phyloP scores from a whole-genome alignment of 768 basidiomycete genomes.

The Leucocoprinus birnbaumii region DNA sequence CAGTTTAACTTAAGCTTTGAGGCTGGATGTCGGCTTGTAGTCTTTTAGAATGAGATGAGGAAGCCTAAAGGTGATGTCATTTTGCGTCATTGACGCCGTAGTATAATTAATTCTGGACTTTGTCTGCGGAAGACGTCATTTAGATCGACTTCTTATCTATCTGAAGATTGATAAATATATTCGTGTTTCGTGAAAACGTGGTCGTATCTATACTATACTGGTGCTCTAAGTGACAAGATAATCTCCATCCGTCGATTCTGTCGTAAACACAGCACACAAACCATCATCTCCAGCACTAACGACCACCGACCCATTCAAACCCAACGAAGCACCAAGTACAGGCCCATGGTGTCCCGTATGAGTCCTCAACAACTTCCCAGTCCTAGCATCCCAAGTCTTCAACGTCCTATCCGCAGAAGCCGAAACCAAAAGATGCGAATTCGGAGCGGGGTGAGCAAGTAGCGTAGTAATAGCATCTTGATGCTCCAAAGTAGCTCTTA shows the following conservation, averaged over 20 bases:
- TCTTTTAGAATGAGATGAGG: too few species aligned
- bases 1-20: too few species aligned
- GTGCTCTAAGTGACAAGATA: conserved; percentile 6
- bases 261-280: conserved; percentile 77
- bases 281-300: conserved; percentile 93
- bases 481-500: conserved; percentile 81
- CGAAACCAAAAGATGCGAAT: conserved; percentile 76
- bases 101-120: too few species aligned
- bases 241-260: conserved; percentile 44
- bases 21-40: too few species aligned
- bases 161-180: not conserved
- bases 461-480: conserved; percentile 85
- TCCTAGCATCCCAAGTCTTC: conserved; percentile 91
- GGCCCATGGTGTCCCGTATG: conserved; percentile 83
- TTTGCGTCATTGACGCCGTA: too few species aligned
- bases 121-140: too few species aligned
- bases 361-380: conserved; percentile 71
- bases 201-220: not conserved
- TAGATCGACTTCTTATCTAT: too few species aligned
- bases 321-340: conserved; percentile 74
- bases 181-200: not conserved
- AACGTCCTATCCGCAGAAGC: conserved; percentile 85
- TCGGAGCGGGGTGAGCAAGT: conserved; percentile 69
- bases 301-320: conserved; percentile 65
- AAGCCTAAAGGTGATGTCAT: too few species aligned